A percentile compares a stretch with the other conserved stretches of the same genome.
Evolutionary conservation across 208 protist species (phyloP).

Genomic region (Willaertia magna): DNA sequence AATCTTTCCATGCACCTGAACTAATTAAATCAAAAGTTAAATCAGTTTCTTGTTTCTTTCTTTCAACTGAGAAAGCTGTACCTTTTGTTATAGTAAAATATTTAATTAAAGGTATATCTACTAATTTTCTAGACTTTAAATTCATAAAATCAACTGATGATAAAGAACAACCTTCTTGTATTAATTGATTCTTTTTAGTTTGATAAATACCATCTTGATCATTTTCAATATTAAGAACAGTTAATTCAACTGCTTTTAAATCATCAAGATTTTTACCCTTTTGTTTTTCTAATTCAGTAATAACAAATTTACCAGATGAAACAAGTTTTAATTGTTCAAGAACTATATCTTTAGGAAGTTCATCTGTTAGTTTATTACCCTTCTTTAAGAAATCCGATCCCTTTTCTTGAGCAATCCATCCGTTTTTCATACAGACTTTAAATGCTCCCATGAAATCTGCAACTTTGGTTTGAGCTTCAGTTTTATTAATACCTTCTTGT

Average conservation of each 20-base stretch:
- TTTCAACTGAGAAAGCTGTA: conserved; percentile 46
- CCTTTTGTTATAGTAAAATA: conserved; percentile 63
- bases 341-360: background rate
- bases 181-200: conserved; percentile 57
- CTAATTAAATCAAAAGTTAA: conserved; percentile 83
- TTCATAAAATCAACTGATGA: background rate
- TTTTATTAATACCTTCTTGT: background rate
- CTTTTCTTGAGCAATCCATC: conserved; percentile 12
- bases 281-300: background rate
- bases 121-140: conserved; percentile 64
- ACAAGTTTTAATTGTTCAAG: background rate
- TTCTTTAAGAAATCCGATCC: background rate
- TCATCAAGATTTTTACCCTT: conserved; percentile 28
- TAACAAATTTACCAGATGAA: background rate
- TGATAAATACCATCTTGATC: conserved; percentile 4
- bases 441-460: background rate
- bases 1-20: conserved; percentile 75
- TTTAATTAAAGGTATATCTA: conserved; percentile 52
- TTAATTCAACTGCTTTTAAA: conserved; percentile 31
- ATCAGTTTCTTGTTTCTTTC: conserved; percentile 60
- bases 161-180: conserved; percentile 16
- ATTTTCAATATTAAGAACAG: background rate
- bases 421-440: background rate
- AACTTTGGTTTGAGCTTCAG: background rate
- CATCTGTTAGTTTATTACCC: background rate